phyloP scores from a whole-genome alignment of 176 grass and related monocot genomes.

The Leersia perrieri region DNA sequence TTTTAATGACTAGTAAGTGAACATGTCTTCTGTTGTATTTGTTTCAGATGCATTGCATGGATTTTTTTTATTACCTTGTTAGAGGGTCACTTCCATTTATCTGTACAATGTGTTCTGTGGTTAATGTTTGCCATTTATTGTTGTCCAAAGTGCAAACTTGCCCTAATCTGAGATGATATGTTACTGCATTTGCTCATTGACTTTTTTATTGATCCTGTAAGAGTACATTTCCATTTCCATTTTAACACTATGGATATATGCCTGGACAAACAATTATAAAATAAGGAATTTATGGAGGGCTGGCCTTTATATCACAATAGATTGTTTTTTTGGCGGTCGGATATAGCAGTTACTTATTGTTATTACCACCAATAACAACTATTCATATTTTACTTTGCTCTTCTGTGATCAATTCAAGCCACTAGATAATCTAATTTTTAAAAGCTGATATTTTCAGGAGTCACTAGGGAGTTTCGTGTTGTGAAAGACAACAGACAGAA shows the following conservation, averaged over 20 bases:
- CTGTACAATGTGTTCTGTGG: not conserved
- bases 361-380: not conserved
- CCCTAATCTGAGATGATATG: not conserved
- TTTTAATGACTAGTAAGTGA: not conserved
- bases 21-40: not conserved
- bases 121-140: not conserved
- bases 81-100: not conserved
- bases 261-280: conserved; percentile 4
- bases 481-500: conserved; percentile 75
- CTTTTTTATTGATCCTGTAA: not conserved
- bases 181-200: not conserved
- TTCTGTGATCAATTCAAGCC: not conserved
- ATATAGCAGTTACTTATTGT: not conserved
- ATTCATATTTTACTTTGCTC: not conserved
- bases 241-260: not conserved
- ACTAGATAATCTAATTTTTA: not conserved
- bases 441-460: conserved; percentile 40
- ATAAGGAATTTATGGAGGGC: not conserved
- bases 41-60: not conserved
- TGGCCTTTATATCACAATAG: not conserved
- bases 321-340: not conserved
- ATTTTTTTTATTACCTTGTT: not conserved
- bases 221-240: not conserved
- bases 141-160: not conserved
- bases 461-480: conserved; percentile 59